Evolutionary conservation across 2,329 filamentous ascomycete species (phyloP).

Genomic region (Arthrocladium fulminans): DNA sequence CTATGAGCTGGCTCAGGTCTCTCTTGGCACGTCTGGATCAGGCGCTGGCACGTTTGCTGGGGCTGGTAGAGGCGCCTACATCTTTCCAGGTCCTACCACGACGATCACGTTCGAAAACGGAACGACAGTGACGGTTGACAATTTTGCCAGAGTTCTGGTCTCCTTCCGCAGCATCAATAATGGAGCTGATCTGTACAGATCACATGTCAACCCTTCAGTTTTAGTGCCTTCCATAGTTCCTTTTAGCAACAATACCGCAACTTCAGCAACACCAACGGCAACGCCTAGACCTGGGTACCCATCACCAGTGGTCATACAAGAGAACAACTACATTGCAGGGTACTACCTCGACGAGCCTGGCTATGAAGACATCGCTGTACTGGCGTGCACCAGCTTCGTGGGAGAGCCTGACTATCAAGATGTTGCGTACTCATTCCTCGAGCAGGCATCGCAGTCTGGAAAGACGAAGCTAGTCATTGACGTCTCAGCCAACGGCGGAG

Average conservation of each 20-base stretch:
- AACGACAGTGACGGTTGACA: constrained; percentile 22
- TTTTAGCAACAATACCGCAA: constrained; percentile 4
- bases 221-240: not conserved
- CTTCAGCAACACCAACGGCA: constrained; percentile 1
- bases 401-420: constrained; percentile 17
- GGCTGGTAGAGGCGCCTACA: constrained; percentile 11
- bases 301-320: constrained; percentile 29
- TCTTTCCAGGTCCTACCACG: constrained; percentile 25
- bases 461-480: constrained; percentile 57
- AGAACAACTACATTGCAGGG: constrained; percentile 33
- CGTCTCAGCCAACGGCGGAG: constrained; percentile 51
- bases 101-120: constrained; percentile 28
- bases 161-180: constrained; percentile 31
- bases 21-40: constrained; percentile 1
- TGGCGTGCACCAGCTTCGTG: constrained; percentile 37
- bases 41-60: constrained; percentile 8
- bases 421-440: constrained; percentile 34
- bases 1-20: constrained; percentile 10
- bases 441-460: constrained; percentile 35
- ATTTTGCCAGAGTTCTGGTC: constrained; percentile 21
- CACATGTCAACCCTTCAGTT: constrained; percentile 23
- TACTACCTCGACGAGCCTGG: constrained; percentile 37
- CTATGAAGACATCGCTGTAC: constrained; percentile 38
- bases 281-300: constrained; percentile 27
- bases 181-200: constrained; percentile 33